These are phyloP conservation scores for Lactifluus piperatus DNA, from an alignment of 768 basidiomycete species.

Conservation along the genomic window DNA sequence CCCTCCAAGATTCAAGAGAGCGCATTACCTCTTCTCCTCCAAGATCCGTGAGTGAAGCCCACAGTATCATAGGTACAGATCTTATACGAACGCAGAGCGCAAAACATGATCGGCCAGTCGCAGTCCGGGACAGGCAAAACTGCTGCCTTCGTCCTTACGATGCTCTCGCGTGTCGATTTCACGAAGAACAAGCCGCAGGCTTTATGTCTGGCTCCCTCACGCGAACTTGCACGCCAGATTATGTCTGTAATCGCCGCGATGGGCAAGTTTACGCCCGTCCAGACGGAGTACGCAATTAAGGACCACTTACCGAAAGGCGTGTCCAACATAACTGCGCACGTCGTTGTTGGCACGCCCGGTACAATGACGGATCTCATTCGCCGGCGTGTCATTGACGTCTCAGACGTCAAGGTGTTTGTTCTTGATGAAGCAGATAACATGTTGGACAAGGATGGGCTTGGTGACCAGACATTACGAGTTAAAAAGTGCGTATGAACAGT, in stretches of 20 bases:
- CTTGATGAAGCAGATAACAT: conserved; percentile 99
- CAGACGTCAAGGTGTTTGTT: conserved; percentile 83
- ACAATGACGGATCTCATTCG: conserved; percentile 86
- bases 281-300: conserved; percentile 94
- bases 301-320: conserved; percentile 65
- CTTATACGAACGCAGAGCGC: conserved; percentile 50
- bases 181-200: conserved; percentile 83
- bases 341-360: conserved; percentile 94
- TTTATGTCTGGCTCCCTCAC: conserved; percentile 93
- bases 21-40: conserved; percentile 82
- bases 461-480: conserved; percentile 87
- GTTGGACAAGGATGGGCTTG: conserved; percentile 89
- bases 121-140: conserved; percentile 99
- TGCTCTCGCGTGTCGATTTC: conserved; percentile 92
- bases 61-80: not conserved
- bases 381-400: conserved; percentile 68
- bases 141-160: conserved; percentile 94
- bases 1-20: conserved; percentile 99
- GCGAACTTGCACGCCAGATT: conserved; percentile 95
- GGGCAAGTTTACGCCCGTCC: conserved; percentile 90
- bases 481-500: conserved; percentile 64
- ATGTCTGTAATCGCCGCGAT: conserved; percentile 90
- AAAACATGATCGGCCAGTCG: conserved; percentile 98
- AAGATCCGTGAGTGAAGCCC: conserved; percentile 64
- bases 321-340: conserved; percentile 70